A percentile compares a stretch with the other conserved stretches of the same genome.
Conservation (phyloP, 768 basidiomycete genomes). For the Hypsizygus marmoreus region DNA sequence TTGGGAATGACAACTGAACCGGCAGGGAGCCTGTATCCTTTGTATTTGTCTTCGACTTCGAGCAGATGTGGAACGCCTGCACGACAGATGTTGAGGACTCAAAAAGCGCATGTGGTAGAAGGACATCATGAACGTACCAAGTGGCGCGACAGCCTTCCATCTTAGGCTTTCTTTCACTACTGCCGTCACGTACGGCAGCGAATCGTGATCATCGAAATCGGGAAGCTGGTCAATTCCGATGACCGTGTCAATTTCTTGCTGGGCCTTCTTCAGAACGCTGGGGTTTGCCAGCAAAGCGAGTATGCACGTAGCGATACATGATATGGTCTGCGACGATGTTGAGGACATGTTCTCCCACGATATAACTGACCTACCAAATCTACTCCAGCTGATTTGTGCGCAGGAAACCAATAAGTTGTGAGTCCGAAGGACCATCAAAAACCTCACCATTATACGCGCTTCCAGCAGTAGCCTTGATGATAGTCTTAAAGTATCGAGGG, state of each 20-base stretch:
- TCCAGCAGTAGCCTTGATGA: too few relatives aligned
- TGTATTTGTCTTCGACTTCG: conserved; percentile 33
- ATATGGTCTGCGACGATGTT: conserved; percentile 26
- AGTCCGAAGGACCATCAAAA: too few relatives aligned
- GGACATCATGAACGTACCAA: conserved; percentile 24
- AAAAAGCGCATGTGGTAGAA: background rate
- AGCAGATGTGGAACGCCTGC: conserved; percentile 32
- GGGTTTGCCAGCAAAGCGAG: conserved; percentile 33
- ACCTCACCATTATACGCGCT: too few relatives aligned
- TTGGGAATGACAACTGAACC: conserved; percentile 30
- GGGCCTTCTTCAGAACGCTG: conserved; percentile 27
- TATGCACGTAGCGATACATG: conserved; percentile 23
- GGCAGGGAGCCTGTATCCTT: conserved; percentile 36
- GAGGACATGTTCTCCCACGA: too few relatives aligned
- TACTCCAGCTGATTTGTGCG: conserved; percentile 26
- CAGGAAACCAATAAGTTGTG: too few relatives aligned
- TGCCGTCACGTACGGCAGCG: conserved; percentile 34
- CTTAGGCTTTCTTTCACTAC: conserved; percentile 34
- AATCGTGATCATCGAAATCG: conserved; percentile 25
- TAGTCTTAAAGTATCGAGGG: too few relatives aligned
- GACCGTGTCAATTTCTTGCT: conserved; percentile 32
- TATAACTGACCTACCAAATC: conserved; percentile 27
- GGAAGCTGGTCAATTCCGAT: conserved; percentile 30
- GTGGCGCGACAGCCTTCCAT: conserved; percentile 23
- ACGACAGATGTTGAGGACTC: background rate